Percentiles rank a stretch among this genome's conserved stretches.
Conservation (phyloP, 345 rosid genomes). For the Linum tenue region DNA sequence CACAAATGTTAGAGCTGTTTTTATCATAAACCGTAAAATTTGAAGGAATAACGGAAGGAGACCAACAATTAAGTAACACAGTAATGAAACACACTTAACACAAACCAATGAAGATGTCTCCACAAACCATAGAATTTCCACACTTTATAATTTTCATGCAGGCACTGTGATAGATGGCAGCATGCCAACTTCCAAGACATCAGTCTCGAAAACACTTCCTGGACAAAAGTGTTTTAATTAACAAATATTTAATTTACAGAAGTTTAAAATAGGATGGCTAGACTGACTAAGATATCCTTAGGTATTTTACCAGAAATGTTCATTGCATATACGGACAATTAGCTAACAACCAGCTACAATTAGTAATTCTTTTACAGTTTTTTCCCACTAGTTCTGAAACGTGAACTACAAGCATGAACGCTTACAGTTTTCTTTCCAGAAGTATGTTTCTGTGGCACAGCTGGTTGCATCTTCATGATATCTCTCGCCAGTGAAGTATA, state of each 20-base stretch:
- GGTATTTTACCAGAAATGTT: conserved; percentile 1
- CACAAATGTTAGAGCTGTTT: neutral
- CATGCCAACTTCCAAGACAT: neutral
- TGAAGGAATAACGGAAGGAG: neutral
- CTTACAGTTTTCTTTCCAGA: conserved; percentile 60
- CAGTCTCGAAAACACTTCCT: neutral
- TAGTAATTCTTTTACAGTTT: conserved; percentile 1
- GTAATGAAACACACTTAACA: neutral
- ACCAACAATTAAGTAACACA: too few species aligned
- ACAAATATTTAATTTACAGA: too few species aligned
- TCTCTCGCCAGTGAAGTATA: conserved; percentile 59
- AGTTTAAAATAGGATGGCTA: neutral
- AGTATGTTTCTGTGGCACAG: conserved; percentile 34
- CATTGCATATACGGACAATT: neutral
- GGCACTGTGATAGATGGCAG: neutral
- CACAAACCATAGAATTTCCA: neutral
- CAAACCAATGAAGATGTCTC: neutral
- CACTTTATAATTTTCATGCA: neutral
- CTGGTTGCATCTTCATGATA: conserved; percentile 38
- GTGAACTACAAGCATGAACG: conserved; percentile 19
- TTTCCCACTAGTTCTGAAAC: conserved; percentile 1
- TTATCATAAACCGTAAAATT: too few species aligned
- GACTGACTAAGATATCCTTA: neutral
- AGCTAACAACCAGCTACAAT: neutral
- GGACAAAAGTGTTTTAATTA: neutral